Evolutionary conservation across 202 grass and related monocot genomes (phyloP), one percentile per base, ranked within the genome.

Genomic region (Panicum virgatum): DNA sequence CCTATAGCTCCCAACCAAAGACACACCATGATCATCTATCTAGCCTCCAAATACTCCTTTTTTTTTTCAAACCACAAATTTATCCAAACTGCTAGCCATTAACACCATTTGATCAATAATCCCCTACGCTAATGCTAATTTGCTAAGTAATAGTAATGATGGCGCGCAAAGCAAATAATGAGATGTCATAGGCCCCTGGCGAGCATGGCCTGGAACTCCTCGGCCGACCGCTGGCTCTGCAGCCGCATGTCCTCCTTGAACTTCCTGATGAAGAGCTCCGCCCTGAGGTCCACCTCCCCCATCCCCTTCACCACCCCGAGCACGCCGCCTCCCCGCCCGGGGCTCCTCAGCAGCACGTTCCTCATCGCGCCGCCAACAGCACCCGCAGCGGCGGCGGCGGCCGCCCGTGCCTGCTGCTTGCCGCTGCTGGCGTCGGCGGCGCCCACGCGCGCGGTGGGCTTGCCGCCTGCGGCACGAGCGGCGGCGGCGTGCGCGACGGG

Each of bases 241-340:
- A 94, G 85, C 82, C 79, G 85, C 94, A 94, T 97, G 82, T 97
- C 94, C 81, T 94, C 94, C 85, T 83, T 94, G 76, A 97, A 97
- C 82, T 85, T 92, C 45, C 88, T 78, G 23, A 97, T 97, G 86
- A 97, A 97, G 76, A 90, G 76, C 89, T 97, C 94, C 0, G 91
- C 94, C 8, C 89, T 82, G 46, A 94, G 26, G 56, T 97, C 94
- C 87, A 97, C 94, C 78, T 91, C 94, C 9, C 78, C 67, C 84
- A 97, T 91, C 48, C 79, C 89, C 62, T 39, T 69, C 18, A 50
- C 68, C 13, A 52, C 75, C 13, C 70, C 57, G 8, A 80, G 30
- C 27, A 84, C 72, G 39, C 77, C 77, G 1, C 37, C 20, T 7
- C 80, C 62, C n/a, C 68, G 59, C 1, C 69, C 30, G 13, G 84